phyloP scores from a whole-genome alignment of 1,284 basidiomycete species.

The Blastosporella zonata region DNA sequence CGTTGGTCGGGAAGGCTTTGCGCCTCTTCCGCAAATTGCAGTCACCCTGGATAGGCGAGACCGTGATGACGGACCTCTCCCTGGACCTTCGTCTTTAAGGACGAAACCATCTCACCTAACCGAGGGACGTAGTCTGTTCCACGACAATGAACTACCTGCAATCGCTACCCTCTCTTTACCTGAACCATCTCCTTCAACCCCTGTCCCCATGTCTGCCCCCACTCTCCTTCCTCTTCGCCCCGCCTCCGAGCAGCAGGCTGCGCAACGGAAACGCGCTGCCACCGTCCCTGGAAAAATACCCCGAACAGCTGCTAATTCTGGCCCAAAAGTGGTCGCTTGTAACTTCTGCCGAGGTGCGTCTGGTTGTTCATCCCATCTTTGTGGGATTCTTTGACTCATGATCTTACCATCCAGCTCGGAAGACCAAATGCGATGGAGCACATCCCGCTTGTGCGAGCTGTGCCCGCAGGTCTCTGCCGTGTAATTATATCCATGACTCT shows the following conservation, averaged over 20 bases:
- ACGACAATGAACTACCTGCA: constrained; percentile 64
- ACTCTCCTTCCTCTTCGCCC: constrained; percentile 59
- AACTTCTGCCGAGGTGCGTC: constrained; percentile 77
- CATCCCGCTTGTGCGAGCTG: constrained; percentile 79
- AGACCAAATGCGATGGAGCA: constrained; percentile 79
- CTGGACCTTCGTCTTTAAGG: constrained; percentile 31
- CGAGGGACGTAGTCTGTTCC: constrained; percentile 43
- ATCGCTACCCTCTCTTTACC: constrained; percentile 64
- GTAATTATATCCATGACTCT: constrained; percentile 74
- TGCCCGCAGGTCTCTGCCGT: constrained; percentile 64
- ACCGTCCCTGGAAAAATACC: constrained; percentile 61
- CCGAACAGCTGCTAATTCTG: constrained; percentile 60
- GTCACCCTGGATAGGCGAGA: constrained; percentile 37
- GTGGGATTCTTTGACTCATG: not conserved
- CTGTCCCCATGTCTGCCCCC: constrained; percentile 56
- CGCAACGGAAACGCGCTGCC: constrained; percentile 62
- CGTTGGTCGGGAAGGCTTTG: constrained; percentile 41
- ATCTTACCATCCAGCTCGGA: constrained; percentile 52
- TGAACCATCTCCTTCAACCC: constrained; percentile 49
- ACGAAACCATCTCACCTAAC: constrained; percentile 25
- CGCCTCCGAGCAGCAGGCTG: constrained; percentile 57
- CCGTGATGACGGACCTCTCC: constrained; percentile 34
- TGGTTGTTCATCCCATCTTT: constrained; percentile 2
- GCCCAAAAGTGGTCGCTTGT: constrained; percentile 80
- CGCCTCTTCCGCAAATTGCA: constrained; percentile 37